Conservation (phyloP, 2,329 filamentous ascomycete species). For the Hypomyces perniciosus region DNA sequence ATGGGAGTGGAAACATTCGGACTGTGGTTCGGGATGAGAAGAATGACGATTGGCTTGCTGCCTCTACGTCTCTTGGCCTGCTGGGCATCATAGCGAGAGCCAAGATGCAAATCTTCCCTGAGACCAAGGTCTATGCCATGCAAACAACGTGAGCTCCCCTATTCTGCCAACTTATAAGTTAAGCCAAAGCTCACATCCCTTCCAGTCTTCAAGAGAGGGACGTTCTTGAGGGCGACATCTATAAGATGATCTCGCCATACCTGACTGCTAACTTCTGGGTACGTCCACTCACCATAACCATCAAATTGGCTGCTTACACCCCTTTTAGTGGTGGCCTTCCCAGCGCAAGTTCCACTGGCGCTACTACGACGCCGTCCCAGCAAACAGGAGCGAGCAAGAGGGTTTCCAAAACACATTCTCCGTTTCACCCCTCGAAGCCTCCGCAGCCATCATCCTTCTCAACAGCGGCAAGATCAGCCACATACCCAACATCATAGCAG, state of each 20-base stretch:
- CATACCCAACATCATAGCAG: constrained; percentile 43
- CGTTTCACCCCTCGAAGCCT: constrained; percentile 38
- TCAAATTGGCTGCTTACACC: not conserved
- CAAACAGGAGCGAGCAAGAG: constrained; percentile 35
- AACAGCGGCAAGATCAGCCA: constrained; percentile 41
- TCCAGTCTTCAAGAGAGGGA: constrained; percentile 39
- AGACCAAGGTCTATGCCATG: constrained; percentile 45
- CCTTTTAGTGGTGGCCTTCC: constrained; percentile 44
- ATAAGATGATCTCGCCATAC: constrained; percentile 43
- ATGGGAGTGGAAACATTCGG: constrained; percentile 39
- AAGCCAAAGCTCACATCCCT: constrained; percentile 7
- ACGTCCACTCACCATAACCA: constrained; percentile 4
- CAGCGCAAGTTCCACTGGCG: constrained; percentile 45
- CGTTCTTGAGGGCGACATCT: constrained; percentile 44
- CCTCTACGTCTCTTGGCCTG: constrained; percentile 44
- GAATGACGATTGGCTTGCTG: constrained; percentile 45
- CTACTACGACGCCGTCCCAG: constrained; percentile 43
- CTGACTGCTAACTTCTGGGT: constrained; percentile 48
- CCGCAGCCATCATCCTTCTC: constrained; percentile 35
- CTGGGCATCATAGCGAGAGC: constrained; percentile 42
- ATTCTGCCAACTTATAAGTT: not conserved
- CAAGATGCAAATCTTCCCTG: constrained; percentile 44
- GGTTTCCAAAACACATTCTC: constrained; percentile 50
- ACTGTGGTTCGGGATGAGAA: constrained; percentile 35
- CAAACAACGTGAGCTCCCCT: constrained; percentile 39